Evolutionary conservation across 305 asterid species (phyloP), one percentile per base, ranked within the genome.

Genomic region (Plantago lanceolata): DNA sequence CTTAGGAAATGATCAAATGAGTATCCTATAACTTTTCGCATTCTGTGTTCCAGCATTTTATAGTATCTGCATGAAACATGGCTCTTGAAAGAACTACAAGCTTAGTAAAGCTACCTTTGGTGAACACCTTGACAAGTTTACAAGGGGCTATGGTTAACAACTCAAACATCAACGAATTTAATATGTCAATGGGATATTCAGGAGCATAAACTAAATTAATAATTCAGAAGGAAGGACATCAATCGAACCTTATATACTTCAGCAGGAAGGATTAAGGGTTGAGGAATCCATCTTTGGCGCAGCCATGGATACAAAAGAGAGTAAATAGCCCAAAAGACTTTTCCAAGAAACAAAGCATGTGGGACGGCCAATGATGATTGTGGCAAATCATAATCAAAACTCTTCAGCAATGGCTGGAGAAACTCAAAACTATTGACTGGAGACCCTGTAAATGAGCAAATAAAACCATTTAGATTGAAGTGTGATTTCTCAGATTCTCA

Each of bases 381-480:
- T 24, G 99, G 97, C 73, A 87, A 64, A 44, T 85, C 92, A 69
- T 85, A 90, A 24, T 85, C 94, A 73, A 93, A 74, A 76, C 89
- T 75, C 68, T 67, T 80, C 71, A 93, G 89, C 49, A 89, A 76
- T 50, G 94, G 94, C 29, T 65, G 68, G 67, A 93, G 69, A 79
- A 87, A 93, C 78, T 87, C 92, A 49, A 93, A 93, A 73, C 81
- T 89, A 81, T 93, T 93, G 67, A 93, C 74, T 14, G 99, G 99
- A 72, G 63, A 74, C 61, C 99, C 99, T 93, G 82, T 65, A 48
- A 61, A 67, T 53, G 28, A 66, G 0, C 59, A 72, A 24, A 65
- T 18, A 61, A 73, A 71, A 13, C 37, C 28, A 63, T 58, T 54
- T 33, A 43, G 21, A 33, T 44, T 69, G 66, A 66, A 64, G 35